Conservation (phyloP, 352 stramenopile species). For the Pythium apleroticum region DNA sequence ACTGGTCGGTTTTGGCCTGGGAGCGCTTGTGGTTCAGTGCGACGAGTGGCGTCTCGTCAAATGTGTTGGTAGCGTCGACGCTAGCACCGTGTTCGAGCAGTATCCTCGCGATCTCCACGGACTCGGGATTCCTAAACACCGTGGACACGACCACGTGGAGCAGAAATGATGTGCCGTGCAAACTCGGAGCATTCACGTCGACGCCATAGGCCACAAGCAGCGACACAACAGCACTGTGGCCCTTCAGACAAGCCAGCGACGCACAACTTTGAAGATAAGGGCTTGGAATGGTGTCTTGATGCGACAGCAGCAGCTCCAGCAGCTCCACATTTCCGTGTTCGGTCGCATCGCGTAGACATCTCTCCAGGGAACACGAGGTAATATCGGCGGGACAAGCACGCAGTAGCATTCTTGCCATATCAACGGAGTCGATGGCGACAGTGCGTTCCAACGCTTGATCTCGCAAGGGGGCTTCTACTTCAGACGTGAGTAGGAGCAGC, state of each 20-base stretch:
- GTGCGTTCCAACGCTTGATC: background rate
- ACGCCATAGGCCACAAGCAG: background rate
- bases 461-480: too few relatives aligned
- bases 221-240: background rate
- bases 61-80: background rate
- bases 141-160: background rate
- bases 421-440: background rate
- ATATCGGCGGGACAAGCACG: background rate
- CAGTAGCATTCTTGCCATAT: background rate
- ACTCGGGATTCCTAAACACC: background rate
- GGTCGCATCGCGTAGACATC: background rate
- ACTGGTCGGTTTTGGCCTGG: background rate
- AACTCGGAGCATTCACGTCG: background rate
- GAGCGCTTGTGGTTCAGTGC: background rate
- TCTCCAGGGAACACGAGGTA: background rate
- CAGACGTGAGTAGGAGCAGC: too few relatives aligned
- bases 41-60: background rate
- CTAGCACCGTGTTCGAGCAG: background rate
- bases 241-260: background rate
- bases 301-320: background rate
- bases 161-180: background rate
- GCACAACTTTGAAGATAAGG: background rate
- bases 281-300: background rate
- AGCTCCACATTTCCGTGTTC: background rate
- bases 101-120: background rate